Percentiles rank a stretch among this genome's conserved stretches.
These are phyloP conservation scores for Cercospora berteroae DNA, from an alignment of 2,329 filamentous ascomycete genomes.

Conservation along the genomic window DNA sequence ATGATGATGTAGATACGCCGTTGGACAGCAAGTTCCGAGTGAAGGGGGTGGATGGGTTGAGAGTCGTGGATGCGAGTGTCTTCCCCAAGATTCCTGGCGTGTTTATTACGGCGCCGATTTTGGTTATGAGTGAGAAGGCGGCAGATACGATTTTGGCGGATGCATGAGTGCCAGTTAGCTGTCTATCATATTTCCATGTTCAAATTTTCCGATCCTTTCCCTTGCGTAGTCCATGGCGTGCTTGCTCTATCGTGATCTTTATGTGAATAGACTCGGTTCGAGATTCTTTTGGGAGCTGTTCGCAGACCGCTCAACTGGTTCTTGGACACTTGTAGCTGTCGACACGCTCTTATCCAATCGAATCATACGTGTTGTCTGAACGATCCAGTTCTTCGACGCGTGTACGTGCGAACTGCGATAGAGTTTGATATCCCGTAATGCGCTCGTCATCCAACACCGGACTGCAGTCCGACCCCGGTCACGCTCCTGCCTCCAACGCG, in stretches of 20 bases:
- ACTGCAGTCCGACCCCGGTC: not conserved
- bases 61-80: conserved; percentile 30
- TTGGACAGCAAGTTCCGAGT: conserved; percentile 21
- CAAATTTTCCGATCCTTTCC: too few relatives aligned
- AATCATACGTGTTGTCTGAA: too few relatives aligned
- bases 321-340: too few relatives aligned
- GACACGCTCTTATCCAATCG: too few relatives aligned
- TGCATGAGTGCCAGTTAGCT: not conserved
- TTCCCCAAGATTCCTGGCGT: conserved; percentile 57
- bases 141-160: conserved; percentile 53
- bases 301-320: too few relatives aligned
- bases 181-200: not conserved
- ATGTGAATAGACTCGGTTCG: too few relatives aligned
- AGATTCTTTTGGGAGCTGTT: too few relatives aligned
- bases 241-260: too few relatives aligned
- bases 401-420: not conserved
- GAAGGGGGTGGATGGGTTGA: conserved; percentile 15
- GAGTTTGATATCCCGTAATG: conserved; percentile 5
- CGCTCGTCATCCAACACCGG: not conserved
- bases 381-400: too few relatives aligned
- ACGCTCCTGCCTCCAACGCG: conserved; percentile 1
- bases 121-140: conserved; percentile 61
- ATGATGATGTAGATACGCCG: conserved; percentile 19
- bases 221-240: too few relatives aligned
- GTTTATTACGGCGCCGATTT: conserved; percentile 53